These are phyloP conservation scores for Pseudovirgaria hyperparasitica DNA, from an alignment of 2,329 filamentous ascomycete genomes.

Conservation along the genomic window DNA sequence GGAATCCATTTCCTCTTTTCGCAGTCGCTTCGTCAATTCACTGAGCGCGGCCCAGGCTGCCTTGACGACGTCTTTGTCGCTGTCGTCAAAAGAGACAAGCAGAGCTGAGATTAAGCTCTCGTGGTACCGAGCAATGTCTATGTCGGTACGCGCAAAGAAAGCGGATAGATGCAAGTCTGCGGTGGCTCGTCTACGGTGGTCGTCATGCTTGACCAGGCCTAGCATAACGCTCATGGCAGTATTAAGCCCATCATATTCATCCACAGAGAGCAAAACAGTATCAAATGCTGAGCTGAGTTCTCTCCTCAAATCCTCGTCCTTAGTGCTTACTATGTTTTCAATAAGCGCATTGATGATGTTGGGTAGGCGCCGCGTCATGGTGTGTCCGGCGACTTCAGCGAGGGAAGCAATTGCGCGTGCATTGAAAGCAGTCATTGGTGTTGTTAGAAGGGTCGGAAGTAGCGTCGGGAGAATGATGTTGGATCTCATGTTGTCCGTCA, in stretches of 20 bases:
- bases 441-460: constrained; percentile 79
- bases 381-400: constrained; percentile 76
- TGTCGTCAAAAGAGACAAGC: constrained; percentile 83
- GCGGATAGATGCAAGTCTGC: constrained; percentile 69
- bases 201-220: constrained; percentile 78
- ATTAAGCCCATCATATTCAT: constrained; percentile 92
- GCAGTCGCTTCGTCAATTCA: constrained; percentile 76
- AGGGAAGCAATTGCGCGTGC: constrained; percentile 86
- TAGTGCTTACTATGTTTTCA: constrained; percentile 73
- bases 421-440: constrained; percentile 89
- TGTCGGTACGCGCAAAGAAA: constrained; percentile 68
- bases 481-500: constrained; percentile 84
- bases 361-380: constrained; percentile 83
- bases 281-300: constrained; percentile 78
- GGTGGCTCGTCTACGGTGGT: constrained; percentile 69
- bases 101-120: constrained; percentile 86
- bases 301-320: constrained; percentile 57
- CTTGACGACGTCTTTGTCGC: constrained; percentile 73
- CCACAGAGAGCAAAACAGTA: constrained; percentile 79
- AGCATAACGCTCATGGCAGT: constrained; percentile 91
- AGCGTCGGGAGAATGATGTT: constrained; percentile 96
- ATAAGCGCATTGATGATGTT: constrained; percentile 87
- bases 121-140: constrained; percentile 93
- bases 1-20: constrained; percentile 96
- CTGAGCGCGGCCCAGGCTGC: constrained; percentile 77